A percentile compares a stretch with the other conserved stretches of the same genome.
These are phyloP conservation scores for Citrus trifoliata DNA, from an alignment of 345 rosid species.

Conservation along the genomic window DNA sequence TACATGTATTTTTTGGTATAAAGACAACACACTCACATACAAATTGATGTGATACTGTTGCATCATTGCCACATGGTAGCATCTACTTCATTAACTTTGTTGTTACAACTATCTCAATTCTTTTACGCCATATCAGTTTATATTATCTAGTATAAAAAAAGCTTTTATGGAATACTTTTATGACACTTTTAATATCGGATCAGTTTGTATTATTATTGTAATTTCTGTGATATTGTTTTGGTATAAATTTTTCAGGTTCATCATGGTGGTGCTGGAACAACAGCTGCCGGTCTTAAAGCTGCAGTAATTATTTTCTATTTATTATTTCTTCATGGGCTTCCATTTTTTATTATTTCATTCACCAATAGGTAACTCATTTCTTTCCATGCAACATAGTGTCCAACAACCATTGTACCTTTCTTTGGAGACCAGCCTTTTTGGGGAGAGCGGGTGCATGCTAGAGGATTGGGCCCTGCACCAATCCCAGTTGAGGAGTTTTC, in stretches of 20 bases:
- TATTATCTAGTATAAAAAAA: neutral
- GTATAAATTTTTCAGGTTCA: conserved; percentile 33
- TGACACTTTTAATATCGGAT: neutral
- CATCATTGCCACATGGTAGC: neutral
- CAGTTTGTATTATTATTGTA: neutral
- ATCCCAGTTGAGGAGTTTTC: conserved; percentile 50
- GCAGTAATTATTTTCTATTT: conserved; percentile 32
- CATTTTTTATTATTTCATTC: neutral
- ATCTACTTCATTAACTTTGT: neutral
- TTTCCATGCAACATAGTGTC: conserved; percentile 33
- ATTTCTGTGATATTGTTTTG: neutral
- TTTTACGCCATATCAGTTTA: neutral
- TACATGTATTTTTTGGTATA: neutral
- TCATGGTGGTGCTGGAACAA: conserved; percentile 64
- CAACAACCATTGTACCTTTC: conserved; percentile 56
- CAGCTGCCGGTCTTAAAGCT: conserved; percentile 65
- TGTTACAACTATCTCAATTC: neutral
- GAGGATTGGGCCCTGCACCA: conserved; percentile 55
- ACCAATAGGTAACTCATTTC: neutral
- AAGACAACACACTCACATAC: neutral
- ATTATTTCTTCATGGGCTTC: neutral
- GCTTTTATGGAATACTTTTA: neutral
- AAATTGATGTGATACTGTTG: neutral
- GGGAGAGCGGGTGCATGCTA: conserved; percentile 58
- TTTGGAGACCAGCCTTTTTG: conserved; percentile 66